phyloP scores from a whole-genome alignment of 2,329 filamentous ascomycete species.

The Thielaviopsis populi region DNA sequence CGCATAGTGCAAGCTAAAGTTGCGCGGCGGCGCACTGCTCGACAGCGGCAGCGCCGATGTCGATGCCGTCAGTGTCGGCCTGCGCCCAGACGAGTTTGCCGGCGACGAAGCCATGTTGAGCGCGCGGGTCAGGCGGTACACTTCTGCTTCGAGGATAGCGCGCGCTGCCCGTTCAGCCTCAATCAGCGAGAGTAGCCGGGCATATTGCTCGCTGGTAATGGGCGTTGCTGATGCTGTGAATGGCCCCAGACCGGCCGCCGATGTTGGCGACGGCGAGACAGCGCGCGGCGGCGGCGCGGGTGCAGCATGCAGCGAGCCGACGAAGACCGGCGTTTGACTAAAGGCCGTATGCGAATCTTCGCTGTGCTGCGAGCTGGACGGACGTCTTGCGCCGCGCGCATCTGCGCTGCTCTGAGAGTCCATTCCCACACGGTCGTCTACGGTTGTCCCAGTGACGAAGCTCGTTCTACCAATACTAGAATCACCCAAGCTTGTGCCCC shows the following conservation, averaged over 20 bases:
- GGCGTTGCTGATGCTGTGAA: neutral
- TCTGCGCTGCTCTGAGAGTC: neutral
- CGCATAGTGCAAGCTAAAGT: constrained; percentile 14
- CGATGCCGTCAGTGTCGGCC: constrained; percentile 22
- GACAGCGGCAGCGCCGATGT: constrained; percentile 22
- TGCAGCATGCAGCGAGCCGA: constrained; percentile 29
- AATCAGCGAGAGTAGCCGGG: constrained; percentile 36
- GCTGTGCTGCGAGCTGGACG: constrained; percentile 7
- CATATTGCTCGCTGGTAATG: constrained; percentile 34
- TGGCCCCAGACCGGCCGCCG: constrained; percentile 2
- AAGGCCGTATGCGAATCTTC: constrained; percentile 31
- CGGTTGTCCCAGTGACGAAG: neutral
- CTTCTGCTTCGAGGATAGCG: constrained; percentile 39
- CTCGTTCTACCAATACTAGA: neutral
- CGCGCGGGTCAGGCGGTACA: constrained; percentile 37
- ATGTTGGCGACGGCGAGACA: constrained; percentile 16
- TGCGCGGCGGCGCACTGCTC: constrained; percentile 29
- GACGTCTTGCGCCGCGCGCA: neutral
- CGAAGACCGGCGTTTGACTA: constrained; percentile 32
- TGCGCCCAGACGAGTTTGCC: constrained; percentile 23
- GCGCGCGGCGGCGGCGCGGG: constrained; percentile 20
- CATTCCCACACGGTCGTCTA: neutral
- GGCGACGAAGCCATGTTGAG: constrained; percentile 25
- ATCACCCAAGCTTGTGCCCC: neutral
- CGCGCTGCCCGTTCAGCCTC: constrained; percentile 42